Conservation (phyloP, 1,284 basidiomycete genomes). For the Irpex rosettiformis region DNA sequence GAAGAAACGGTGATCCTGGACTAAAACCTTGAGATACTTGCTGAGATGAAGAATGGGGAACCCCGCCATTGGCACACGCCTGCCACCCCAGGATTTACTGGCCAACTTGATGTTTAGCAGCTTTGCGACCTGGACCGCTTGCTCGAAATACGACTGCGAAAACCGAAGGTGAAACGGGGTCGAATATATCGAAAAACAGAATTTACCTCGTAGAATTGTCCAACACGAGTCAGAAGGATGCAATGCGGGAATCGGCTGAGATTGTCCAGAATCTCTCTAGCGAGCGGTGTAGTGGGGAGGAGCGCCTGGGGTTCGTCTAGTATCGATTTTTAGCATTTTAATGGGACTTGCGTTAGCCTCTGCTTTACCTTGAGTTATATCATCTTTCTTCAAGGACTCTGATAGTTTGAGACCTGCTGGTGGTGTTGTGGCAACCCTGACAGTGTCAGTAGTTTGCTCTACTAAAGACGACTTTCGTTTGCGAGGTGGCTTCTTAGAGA, state of each 20-base stretch:
- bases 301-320: neutral
- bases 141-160: constrained; percentile 86
- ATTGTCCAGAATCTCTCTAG: constrained; percentile 69
- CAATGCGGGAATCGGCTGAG: constrained; percentile 81
- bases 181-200: too few relatives aligned
- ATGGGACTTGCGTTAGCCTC: too few relatives aligned
- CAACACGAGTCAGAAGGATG: constrained; percentile 86
- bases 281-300: constrained; percentile 52
- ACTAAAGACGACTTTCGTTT: too few relatives aligned
- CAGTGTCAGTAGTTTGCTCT: too few relatives aligned
- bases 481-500: too few relatives aligned
- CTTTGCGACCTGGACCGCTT: constrained; percentile 75
- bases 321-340: too few relatives aligned
- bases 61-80: constrained; percentile 78
- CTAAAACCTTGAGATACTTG: constrained; percentile 82
- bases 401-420: too few relatives aligned
- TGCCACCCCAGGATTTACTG: constrained; percentile 65
- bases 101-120: constrained; percentile 83
- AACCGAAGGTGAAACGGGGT: too few relatives aligned
- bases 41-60: constrained; percentile 86
- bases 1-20: constrained; percentile 77
- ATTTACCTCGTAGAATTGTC: constrained; percentile 93
- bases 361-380: too few relatives aligned
- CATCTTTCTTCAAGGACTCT: too few relatives aligned
- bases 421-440: too few relatives aligned